phyloP scores from a whole-genome alignment of 345 rosid species.

The Hibiscus syriacus region DNA sequence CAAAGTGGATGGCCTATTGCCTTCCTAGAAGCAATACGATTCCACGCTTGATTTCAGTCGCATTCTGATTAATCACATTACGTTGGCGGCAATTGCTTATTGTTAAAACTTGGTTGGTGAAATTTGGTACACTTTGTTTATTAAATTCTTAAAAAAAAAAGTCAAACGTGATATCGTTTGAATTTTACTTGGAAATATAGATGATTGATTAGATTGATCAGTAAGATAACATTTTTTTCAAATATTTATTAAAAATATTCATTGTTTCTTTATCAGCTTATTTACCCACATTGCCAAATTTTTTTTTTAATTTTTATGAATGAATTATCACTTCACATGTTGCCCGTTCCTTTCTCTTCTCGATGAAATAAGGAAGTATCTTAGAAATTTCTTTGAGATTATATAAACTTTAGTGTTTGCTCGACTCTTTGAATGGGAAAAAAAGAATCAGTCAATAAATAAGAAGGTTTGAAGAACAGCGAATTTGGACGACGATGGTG shows the following conservation, averaged over 20 bases:
- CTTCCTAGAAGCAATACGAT: not conserved
- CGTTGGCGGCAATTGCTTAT: not conserved
- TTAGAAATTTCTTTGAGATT: not conserved
- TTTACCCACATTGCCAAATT: not conserved
- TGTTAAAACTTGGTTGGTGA: not conserved
- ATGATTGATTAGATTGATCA: no score
- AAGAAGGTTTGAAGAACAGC: not conserved
- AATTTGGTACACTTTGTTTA: not conserved
- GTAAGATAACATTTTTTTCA: no score
- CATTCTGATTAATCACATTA: not conserved
- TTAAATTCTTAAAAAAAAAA: not conserved
- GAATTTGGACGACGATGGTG: not conserved
- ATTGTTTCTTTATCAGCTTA: not conserved
- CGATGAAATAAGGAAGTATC: not conserved
- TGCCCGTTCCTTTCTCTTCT: not conserved
- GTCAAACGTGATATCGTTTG: not conserved
- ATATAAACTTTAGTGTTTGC: not conserved
- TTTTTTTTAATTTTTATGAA: not conserved
- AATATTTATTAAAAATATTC: no score
- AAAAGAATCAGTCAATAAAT: not conserved
- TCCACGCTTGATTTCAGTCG: not conserved
- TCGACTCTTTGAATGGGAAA: not conserved
- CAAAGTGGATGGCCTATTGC: constrained; percentile 5
- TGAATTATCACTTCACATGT: not conserved
- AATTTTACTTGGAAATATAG: not conserved